Base-by-base conservation (phyloP, 805 yeast species). In the Starmerella potacharoeniae region DNA sequence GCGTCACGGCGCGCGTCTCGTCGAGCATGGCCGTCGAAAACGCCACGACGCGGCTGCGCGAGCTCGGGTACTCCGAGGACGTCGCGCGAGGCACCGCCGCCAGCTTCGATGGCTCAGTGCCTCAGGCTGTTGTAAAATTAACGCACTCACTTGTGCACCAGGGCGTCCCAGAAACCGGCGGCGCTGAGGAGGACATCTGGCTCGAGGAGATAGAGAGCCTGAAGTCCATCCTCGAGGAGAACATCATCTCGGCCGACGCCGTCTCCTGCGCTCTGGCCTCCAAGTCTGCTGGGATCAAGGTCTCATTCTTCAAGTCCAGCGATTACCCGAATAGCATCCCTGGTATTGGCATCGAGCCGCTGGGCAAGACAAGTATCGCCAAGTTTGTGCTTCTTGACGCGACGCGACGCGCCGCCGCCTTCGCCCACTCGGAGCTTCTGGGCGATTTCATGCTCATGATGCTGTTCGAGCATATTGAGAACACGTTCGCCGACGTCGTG, bases 391-490 rank as follows among this genome's bases (percentile, higher is more conserved):
- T 71, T 14, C 62, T 72, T 17, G 69, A 71, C 3, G 63, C 70
- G 5, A 62, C 68, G 1, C 59, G 66, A 6, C 50, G 55, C 14
- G 69, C 70, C 0, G 69, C 66, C 5, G 52, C 43, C 4, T 65
- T 63, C 47, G 72, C 74, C 7, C 60, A 65, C 17, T 53, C 65
- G 8, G 36, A 56, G 14, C 59, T 81, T 5, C 34, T 83, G 4
- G 96, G 96, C 1, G 86, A 81, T 62, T 80, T 85, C 63, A 78
- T 83, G 70, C 67, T 89, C 1, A 84, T 73, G 65, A 71, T 81
- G 6, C 72, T 87, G n/a, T 72, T 80, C 51, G 95, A 88, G 58
- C 89, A 95, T 90, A 63, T 90, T 16, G 83, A 84, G 59, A 82
- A 78, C 14, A 79, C 85, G 61, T 69, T 83, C 45, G 68, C 73